Base-by-base conservation (phyloP, 202 grass and related monocot genomes). In the Setaria italica region DNA sequence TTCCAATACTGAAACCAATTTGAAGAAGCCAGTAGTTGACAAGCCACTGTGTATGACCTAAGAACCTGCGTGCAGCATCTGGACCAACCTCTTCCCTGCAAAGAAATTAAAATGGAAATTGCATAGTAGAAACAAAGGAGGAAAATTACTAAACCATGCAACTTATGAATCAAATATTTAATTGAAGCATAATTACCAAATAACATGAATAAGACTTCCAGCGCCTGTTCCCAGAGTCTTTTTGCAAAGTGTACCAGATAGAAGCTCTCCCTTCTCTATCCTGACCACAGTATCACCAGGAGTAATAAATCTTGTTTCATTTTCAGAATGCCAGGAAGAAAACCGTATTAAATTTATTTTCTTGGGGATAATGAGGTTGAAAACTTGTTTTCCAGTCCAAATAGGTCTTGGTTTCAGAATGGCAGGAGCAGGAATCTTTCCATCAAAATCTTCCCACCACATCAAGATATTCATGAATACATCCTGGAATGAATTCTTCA, bases 371-470 rank as follows among this genome's bases (percentile, higher is more conserved):
- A 98, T 98, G 74, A 95, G 89, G 85, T 92, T 98, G 82, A 95
- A 98, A 72, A 98, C 93, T 89, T 98, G 95, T 57, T 98, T 98
- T 67, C 95, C 95, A 33, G 95, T 98, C 95, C 93, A 98, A 60
- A 98, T 75, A 81, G 96, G 96, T 84, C 91, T 93, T 67, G 96
- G 96, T 85, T 95, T 98, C 66, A 95, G 76, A 77, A 98, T 94
- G 70, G 96, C 88, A 69, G 96, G 96, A 56, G 96, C 93, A 86
- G 91, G 93, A 63, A 98, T 71, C 88, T 95, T 98, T 82, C 96
- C 96, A 79, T 95, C 96, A 25, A 95, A 98, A 39, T 98, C 96
- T 87, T 98, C 93, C 96, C 96, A 98, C 96, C 96, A 98, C 96
- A 98, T 98, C 69, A 98, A 84, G 45, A 88, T 98, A 85, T 98